phyloP scores from a whole-genome alignment of 148 eudicot species.

The Rhododendron molle region DNA sequence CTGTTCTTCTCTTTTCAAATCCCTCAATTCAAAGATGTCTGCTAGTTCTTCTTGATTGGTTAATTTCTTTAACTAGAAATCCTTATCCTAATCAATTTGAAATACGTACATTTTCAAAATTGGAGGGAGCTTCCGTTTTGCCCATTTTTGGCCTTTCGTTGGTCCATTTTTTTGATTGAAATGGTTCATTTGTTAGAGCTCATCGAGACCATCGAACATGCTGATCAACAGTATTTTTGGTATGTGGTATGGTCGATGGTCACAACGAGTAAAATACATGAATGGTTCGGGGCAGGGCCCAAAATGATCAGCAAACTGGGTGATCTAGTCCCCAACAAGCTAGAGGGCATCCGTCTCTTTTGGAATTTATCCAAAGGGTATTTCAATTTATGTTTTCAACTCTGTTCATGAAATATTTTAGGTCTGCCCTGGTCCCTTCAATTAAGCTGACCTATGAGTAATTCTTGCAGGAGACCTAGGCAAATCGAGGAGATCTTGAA shows the following conservation, averaged over 20 bases:
- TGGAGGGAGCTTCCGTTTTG: background rate
- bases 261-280: background rate
- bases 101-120: background rate
- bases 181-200: background rate
- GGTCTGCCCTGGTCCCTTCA: background rate
- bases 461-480: slow-evolving; percentile 51
- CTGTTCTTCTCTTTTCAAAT: no score
- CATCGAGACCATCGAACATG: background rate
- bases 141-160: background rate
- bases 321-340: background rate
- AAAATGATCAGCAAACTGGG: background rate
- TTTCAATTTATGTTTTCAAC: background rate
- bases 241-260: background rate
- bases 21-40: background rate
- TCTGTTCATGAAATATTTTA: background rate
- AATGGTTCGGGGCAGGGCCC: background rate
- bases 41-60: background rate
- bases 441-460: slow-evolving; percentile 4
- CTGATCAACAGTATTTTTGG: background rate
- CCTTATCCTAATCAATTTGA: background rate
- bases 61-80: background rate
- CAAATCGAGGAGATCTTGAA: slow-evolving; percentile 66
- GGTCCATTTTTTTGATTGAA: background rate
- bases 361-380: background rate
- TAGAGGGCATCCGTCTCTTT: no score